These are phyloP conservation scores for Ceratobasidium sp. DNA, from an alignment of 1,284 basidiomycete species.

Conservation along the genomic window DNA sequence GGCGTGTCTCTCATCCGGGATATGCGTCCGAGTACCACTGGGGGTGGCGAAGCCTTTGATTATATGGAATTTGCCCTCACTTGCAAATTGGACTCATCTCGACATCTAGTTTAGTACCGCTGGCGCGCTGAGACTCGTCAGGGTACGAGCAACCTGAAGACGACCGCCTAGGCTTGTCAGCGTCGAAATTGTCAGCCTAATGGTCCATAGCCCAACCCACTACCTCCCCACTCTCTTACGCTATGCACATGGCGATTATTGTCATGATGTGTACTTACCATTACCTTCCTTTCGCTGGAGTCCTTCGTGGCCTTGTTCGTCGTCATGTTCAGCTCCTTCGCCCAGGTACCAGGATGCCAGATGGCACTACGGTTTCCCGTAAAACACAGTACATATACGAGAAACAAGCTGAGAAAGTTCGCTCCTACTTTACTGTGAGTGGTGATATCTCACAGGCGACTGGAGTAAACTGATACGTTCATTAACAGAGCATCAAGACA, in stretches of 20 bases:
- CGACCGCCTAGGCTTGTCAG: neutral
- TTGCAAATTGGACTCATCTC: neutral
- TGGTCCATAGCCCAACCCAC: neutral
- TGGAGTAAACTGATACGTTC: too few relatives aligned
- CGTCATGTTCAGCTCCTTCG: constrained; percentile 2
- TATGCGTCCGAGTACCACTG: neutral
- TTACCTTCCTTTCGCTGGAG: constrained; percentile 16
- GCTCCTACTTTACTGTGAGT: neutral
- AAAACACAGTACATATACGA: neutral
- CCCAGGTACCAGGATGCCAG: constrained; percentile 1
- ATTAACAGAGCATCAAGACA: neutral
- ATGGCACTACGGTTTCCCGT: neutral
- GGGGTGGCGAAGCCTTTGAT: neutral
- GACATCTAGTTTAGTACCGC: neutral
- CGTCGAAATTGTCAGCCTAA: neutral
- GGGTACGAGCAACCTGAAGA: constrained; percentile 8
- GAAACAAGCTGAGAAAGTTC: neutral
- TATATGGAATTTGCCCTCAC: constrained; percentile 2
- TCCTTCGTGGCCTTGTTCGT: neutral
- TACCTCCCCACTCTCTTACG: constrained; percentile 1
- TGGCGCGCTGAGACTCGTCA: neutral
- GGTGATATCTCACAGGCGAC: too few relatives aligned
- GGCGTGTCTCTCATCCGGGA: neutral
- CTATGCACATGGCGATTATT: constrained; percentile 16
- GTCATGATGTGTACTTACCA: constrained; percentile 12